Percentiles rank a stretch among this genome's conserved stretches.
These are phyloP conservation scores for Camelina laxa DNA, from an alignment of 345 rosid species.

Conservation along the genomic window DNA sequence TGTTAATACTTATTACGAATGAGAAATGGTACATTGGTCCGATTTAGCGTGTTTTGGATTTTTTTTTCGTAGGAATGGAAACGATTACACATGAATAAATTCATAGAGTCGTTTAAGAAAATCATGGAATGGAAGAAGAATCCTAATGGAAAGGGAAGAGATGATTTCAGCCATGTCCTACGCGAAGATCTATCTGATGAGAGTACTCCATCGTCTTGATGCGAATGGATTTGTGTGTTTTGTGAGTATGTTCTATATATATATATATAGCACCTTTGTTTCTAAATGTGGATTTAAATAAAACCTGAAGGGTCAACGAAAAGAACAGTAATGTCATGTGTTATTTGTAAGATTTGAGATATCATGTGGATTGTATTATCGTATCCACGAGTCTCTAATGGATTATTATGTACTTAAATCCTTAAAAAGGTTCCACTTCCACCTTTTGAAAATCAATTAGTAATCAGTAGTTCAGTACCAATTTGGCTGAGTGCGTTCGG, in stretches of 20 bases:
- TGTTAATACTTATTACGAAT: not conserved
- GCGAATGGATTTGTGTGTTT: conserved; percentile 2
- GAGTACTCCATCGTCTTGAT: conserved; percentile 5
- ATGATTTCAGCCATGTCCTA: conserved; percentile 21
- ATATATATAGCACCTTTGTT: conserved; percentile 2
- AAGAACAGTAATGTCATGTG: not conserved
- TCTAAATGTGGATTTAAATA: not conserved
- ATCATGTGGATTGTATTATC: conserved; percentile 2
- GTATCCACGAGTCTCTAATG: not conserved
- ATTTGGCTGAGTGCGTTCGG: not conserved
- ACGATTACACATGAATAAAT: conserved; percentile 56
- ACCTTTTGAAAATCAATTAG: not conserved
- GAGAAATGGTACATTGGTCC: not conserved
- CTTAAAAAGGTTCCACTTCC: not conserved
- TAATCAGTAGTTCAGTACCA: not conserved
- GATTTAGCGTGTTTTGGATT: not conserved
- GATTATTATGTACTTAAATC: not conserved
- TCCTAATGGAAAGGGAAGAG: conserved; percentile 65
- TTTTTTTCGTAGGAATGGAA: conserved; percentile 64
- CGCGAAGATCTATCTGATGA: not conserved
- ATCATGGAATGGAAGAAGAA: conserved; percentile 63
- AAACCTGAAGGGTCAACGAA: conserved; percentile 12
- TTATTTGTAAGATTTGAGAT: not conserved
- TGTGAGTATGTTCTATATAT: conserved; percentile 9
- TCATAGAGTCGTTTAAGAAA: conserved; percentile 54